Conservation (phyloP, 192 early-diverging fungal species). For the Pecoramyces ruminantium region DNA sequence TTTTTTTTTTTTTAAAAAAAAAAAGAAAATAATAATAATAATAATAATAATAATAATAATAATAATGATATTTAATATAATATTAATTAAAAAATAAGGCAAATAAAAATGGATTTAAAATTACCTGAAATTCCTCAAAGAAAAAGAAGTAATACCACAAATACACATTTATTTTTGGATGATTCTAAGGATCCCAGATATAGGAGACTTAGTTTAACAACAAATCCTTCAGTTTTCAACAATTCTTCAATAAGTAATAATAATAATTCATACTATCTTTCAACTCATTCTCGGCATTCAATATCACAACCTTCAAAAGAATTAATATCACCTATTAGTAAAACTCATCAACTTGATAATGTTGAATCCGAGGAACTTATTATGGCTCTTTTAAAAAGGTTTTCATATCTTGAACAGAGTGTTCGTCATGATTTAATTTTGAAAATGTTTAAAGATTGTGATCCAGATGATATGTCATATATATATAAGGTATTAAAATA, state of each 20-base stretch:
- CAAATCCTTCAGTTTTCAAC: no score
- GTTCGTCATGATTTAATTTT: not conserved
- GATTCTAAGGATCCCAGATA: not conserved
- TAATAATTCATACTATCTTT: not conserved
- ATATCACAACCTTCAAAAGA: not conserved
- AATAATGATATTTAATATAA: no score
- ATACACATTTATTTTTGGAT: not conserved
- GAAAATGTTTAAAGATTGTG: not conserved
- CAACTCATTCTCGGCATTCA: not conserved
- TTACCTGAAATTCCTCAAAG: not conserved
- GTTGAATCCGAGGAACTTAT: not conserved
- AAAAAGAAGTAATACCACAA: not conserved
- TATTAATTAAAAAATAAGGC: no score
- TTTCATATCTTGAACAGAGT: not conserved
- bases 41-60: no score
- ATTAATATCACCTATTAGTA: not conserved
- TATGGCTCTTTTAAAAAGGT: not conserved
- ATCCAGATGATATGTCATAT: not conserved
- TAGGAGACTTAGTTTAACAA: no score
- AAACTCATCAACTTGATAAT: not conserved
- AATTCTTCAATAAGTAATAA: not conserved
- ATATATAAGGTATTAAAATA: not conserved
- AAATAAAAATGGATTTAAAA: not conserved
- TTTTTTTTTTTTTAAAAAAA: no score
- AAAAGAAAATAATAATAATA: no score